phyloP scores from a whole-genome alignment of 495 filamentous ascomycete genomes.

The Xanthoparmelia taractica region DNA sequence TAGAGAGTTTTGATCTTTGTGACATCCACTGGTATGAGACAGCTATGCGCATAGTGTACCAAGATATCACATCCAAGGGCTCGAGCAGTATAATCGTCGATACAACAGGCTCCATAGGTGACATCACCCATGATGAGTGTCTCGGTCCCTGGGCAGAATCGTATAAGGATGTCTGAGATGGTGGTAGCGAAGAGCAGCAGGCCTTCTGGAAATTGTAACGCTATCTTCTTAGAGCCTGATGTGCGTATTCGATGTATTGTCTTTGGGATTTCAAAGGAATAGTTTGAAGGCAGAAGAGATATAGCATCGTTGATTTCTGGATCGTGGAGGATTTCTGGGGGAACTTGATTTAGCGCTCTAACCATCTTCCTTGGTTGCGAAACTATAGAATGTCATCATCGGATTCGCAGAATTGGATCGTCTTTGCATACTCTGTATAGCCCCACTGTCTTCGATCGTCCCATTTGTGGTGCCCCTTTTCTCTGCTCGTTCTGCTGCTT shows the following conservation, averaged over 20 bases:
- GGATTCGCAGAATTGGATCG: background rate
- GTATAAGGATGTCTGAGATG: conserved; percentile 91
- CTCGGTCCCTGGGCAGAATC: conserved; percentile 84
- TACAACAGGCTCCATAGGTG: conserved; percentile 97
- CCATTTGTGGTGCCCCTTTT: conserved; percentile 31
- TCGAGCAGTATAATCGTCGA: conserved; percentile 94
- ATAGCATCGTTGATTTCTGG: conserved; percentile 85
- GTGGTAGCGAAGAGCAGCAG: conserved; percentile 94
- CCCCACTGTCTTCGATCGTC: conserved; percentile 56
- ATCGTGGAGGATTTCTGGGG: conserved; percentile 77
- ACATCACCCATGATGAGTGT: conserved; percentile 99
- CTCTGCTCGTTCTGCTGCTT: conserved; percentile 47
- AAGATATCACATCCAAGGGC: conserved; percentile 91
- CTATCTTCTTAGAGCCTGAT: conserved; percentile 66
- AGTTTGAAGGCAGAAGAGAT: conserved; percentile 79
- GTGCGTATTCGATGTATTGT: conserved; percentile 90
- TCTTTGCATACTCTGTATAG: conserved; percentile 47
- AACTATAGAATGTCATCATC: conserved; percentile 31
- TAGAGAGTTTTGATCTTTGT: conserved; percentile 94
- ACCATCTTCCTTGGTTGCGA: conserved; percentile 59
- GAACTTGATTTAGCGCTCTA: conserved; percentile 80
- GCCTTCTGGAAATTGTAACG: conserved; percentile 93
- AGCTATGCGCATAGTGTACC: conserved; percentile 95
- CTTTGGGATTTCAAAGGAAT: conserved; percentile 97
- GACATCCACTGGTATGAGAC: conserved; percentile 89